Evolutionary conservation across 2,329 filamentous ascomycete species (phyloP).

Genomic region (Xylariaceae sp.): DNA sequence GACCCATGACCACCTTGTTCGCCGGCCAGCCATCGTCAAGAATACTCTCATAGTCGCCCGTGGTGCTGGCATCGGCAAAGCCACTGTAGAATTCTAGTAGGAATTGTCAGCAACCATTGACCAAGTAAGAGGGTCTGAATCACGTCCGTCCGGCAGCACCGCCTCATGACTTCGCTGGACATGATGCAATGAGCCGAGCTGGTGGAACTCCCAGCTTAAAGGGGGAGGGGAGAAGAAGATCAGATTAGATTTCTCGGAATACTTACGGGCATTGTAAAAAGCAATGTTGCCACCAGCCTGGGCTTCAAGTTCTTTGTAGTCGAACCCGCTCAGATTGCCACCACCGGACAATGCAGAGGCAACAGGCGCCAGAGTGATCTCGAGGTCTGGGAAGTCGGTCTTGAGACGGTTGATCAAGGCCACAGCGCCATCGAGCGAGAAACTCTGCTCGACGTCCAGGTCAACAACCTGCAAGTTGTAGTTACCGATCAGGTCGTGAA

Average conservation of each 20-base stretch:
- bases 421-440: conserved; percentile 63
- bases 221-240: neutral
- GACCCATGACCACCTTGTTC: conserved; percentile 70
- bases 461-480: conserved; percentile 67
- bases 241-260: neutral
- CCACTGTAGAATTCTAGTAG: conserved; percentile 75
- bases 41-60: conserved; percentile 48
- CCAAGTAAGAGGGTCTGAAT: neutral
- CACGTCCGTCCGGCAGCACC: too few relatives aligned
- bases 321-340: conserved; percentile 73
- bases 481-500: conserved; percentile 60
- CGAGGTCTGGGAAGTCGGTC: conserved; percentile 67
- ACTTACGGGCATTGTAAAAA: conserved; percentile 73
- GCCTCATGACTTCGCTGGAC: too few relatives aligned
- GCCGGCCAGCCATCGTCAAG: conserved; percentile 65
- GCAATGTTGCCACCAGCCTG: conserved; percentile 62
- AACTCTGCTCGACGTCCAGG: conserved; percentile 75
- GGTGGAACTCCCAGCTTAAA: neutral
- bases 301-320: conserved; percentile 70
- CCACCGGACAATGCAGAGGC: conserved; percentile 62
- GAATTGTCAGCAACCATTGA: neutral
- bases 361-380: conserved; percentile 79
- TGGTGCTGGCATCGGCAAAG: conserved; percentile 60
- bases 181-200: too few relatives aligned
- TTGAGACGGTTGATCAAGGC: conserved; percentile 65